phyloP scores from a whole-genome alignment of 139 green algal genomes.

The Prasinococcaceae sp. region DNA sequence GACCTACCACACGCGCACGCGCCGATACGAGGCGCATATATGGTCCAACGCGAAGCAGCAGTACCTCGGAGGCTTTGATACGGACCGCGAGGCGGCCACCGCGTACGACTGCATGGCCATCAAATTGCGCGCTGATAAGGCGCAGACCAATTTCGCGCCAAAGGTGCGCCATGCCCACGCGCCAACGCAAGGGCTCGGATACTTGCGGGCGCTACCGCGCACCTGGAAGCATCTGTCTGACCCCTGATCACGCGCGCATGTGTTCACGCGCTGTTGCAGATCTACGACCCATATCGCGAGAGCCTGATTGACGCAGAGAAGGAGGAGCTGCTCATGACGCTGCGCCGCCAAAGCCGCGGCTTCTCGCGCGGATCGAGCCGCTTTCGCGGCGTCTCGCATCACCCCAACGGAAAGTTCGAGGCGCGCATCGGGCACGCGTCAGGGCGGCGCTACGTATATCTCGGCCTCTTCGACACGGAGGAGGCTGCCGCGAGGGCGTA shows the following conservation, averaged over 20 bases:
- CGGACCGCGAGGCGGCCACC: slow-evolving; percentile 57
- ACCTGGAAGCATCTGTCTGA: neutral
- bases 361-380: slow-evolving; percentile 32
- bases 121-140: slow-evolving; percentile 34
- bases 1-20: slow-evolving; percentile 65
- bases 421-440: slow-evolving; percentile 43
- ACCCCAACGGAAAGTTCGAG: slow-evolving; percentile 61
- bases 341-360: slow-evolving; percentile 46
- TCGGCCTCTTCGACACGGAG: slow-evolving; percentile 52
- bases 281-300: neutral
- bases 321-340: slow-evolving; percentile 52
- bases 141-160: neutral
- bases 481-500: slow-evolving; percentile 52
- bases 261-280: too few relatives aligned
- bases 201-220: slow-evolving; percentile 6
- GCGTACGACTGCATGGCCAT: slow-evolving; percentile 61
- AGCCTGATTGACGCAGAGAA: slow-evolving; percentile 16
- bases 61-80: slow-evolving; percentile 70
- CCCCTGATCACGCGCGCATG: neutral
- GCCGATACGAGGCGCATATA: slow-evolving; percentile 66
- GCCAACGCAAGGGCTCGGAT: neutral
- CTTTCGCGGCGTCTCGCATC: slow-evolving; percentile 52
- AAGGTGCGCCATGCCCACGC: neutral
- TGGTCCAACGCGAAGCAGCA: slow-evolving; percentile 48
- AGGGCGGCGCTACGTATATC: slow-evolving; percentile 44